Evolutionary conservation across 306 rosid genomes (phyloP), one percentile per base, ranked within the genome.

Genomic region (Prunus campanulata): DNA sequence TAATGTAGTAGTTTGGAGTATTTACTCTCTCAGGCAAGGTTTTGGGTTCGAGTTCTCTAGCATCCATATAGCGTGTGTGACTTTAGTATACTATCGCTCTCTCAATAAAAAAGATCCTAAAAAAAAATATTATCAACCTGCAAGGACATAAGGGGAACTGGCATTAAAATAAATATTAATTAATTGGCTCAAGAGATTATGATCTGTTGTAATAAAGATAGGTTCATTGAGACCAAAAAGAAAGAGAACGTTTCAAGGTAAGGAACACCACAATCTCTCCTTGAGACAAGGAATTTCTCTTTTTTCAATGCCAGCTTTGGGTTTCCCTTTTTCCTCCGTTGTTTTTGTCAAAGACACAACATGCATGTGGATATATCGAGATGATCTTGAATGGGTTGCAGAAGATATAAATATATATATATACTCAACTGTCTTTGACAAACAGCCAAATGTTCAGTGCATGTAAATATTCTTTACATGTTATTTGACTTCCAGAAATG

Each of bases 271-370:
- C 74, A 76, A 14, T 65, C 74, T 65, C 74, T 79, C 78, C 91
- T 59, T 72, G 83, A 83, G 79, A 85, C 86, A 77, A 77, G 90
- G 89, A 85, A 81, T 68, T 74, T 83, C 80, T 66, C 77, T 49
- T 78, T 32, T 82, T 64, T 69, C 74, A 74, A 78, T 78, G 90
- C 87, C 89, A 87, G 90, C 87, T 80, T 65, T 70, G 73, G 70
- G 70, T 81, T 77, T 61, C 16, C 48, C 32, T 70, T 65, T 27
- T 66, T 9, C 66, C 66, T 50, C 49, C 54, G 30, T 48, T 78
- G 66, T 72, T 44, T 15, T 35, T 71, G 39, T 82, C 69, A 78
- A 55, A 27, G 68, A 62, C 30, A 46, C 20, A 68, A 30, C 52
- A 49, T 71, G 74, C 86, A 78, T 80, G 89, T 80, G 86, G 72